phyloP scores from a whole-genome alignment of 371 early-diverging fungal species.

The Rhizopus arrhizus region DNA sequence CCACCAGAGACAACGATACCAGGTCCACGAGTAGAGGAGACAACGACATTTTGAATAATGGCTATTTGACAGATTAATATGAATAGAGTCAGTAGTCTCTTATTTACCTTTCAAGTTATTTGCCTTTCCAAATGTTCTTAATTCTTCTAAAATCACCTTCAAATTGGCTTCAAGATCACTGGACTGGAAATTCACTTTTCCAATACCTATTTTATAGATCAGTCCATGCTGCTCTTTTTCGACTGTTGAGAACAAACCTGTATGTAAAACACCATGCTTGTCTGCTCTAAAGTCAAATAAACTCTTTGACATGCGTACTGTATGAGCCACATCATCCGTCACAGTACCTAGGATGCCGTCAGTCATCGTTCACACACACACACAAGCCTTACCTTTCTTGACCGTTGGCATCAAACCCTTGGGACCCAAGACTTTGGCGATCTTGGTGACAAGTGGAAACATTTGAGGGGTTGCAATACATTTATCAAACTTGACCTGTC shows the following conservation, averaged over 20 bases:
- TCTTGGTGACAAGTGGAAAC: constrained; percentile 85
- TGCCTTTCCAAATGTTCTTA: constrained; percentile 58
- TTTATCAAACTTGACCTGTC: constrained; percentile 79
- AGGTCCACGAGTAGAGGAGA: constrained; percentile 66
- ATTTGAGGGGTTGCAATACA: constrained; percentile 87
- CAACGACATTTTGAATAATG: constrained; percentile 60
- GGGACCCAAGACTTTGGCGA: constrained; percentile 92
- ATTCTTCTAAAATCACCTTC: constrained; percentile 60
- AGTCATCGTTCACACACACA: background rate
- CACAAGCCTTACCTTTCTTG: constrained; percentile 68
- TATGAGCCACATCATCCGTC: constrained; percentile 67
- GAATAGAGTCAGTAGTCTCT: background rate
- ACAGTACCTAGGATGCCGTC: constrained; percentile 63
- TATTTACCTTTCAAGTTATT: constrained; percentile 59
- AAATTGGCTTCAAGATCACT: constrained; percentile 63
- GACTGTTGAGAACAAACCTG: constrained; percentile 35
- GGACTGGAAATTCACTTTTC: constrained; percentile 51
- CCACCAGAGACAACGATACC: constrained; percentile 54
- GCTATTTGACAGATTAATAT: constrained; percentile 33
- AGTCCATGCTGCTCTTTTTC: too few species aligned
- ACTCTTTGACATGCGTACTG: constrained; percentile 64
- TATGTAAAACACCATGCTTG: constrained; percentile 71
- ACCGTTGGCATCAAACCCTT: constrained; percentile 95
- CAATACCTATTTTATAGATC: constrained; percentile 41
- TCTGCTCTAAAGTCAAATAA: constrained; percentile 81